Percentiles rank a stretch among this genome's conserved stretches.
Evolutionary conservation across 1,139 yeast genomes (phyloP).

Genomic region (Debaryomyces robertsiae): DNA sequence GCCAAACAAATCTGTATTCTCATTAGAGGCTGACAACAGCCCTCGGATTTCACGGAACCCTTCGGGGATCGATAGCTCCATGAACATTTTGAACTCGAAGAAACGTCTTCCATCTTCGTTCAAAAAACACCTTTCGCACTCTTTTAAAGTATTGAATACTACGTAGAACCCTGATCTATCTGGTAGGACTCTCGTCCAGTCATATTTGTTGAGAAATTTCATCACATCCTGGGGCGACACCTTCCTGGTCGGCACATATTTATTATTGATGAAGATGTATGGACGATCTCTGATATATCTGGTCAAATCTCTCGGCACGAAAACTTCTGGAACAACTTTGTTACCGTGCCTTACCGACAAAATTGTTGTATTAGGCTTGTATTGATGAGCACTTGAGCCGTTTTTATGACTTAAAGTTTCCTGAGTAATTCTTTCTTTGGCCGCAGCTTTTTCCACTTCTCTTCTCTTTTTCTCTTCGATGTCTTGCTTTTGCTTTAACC

Average conservation of each 20-base stretch:
- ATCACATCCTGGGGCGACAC: conserved; percentile 58
- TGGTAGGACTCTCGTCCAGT: conserved; percentile 65
- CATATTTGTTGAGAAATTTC: conserved; percentile 53
- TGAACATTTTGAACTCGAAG: conserved; percentile 50
- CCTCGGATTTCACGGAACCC: conserved; percentile 18
- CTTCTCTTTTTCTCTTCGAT: conserved; percentile 27
- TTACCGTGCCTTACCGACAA: conserved; percentile 35
- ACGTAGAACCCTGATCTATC: conserved; percentile 71
- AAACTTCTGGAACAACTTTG: conserved; percentile 35
- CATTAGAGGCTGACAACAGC: conserved; percentile 7
- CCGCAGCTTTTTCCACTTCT: conserved; percentile 17
- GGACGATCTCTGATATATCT: conserved; percentile 56
- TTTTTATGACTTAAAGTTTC: background rate
- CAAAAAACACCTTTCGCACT: conserved; percentile 67
- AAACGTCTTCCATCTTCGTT: conserved; percentile 65
- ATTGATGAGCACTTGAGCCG: conserved; percentile 13
- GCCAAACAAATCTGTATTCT: conserved; percentile 16
- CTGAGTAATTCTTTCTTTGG: conserved; percentile 16
- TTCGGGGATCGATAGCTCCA: conserved; percentile 57
- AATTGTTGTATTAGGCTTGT: conserved; percentile 39
- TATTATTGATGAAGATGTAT: conserved; percentile 56
- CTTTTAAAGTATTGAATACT: conserved; percentile 63
- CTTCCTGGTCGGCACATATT: conserved; percentile 52
- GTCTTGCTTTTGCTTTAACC: conserved; percentile 21
- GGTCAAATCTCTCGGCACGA: conserved; percentile 48